phyloP scores from a whole-genome alignment of 148 eudicot species.

The Rhododendron ovatum region DNA sequence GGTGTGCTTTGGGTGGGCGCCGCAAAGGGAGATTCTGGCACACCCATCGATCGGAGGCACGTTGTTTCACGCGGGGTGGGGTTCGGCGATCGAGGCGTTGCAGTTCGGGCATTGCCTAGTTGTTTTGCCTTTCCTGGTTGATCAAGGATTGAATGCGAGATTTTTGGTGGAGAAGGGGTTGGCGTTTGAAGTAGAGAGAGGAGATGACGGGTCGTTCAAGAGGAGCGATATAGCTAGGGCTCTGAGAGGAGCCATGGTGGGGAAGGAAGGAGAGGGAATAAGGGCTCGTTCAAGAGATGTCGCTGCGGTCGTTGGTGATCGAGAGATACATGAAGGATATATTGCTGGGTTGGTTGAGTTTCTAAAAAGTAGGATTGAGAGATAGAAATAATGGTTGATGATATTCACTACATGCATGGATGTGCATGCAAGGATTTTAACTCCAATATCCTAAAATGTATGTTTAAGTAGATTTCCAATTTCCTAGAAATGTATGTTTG shows the following conservation, averaged over 20 bases:
- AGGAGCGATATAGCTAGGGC: slow-evolving; percentile 9
- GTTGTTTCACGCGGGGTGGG: slow-evolving; percentile 28
- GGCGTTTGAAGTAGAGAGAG: slow-evolving; percentile 28
- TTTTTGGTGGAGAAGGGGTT: slow-evolving; percentile 25
- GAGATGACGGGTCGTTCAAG: slow-evolving; percentile 10
- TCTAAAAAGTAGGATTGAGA: neutral
- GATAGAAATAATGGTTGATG: no score
- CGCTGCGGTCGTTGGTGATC: slow-evolving; percentile 6
- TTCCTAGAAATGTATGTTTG: no score
- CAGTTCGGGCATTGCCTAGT: slow-evolving; percentile 19
- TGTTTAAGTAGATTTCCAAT: no score
- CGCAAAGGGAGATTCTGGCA: slow-evolving; percentile 23
- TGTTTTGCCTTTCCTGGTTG: slow-evolving; percentile 14
- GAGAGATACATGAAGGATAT: slow-evolving; percentile 11
- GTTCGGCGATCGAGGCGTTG: slow-evolving; percentile 17
- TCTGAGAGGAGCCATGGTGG: slow-evolving; percentile 17
- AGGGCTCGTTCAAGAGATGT: slow-evolving; percentile 10
- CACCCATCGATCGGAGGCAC: slow-evolving; percentile 24
- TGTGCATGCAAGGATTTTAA: no score
- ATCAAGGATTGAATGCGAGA: slow-evolving; percentile 32
- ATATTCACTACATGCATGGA: no score
- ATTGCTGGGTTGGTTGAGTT: slow-evolving; percentile 9
- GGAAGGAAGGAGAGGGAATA: slow-evolving; percentile 2
- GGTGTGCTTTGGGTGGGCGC: slow-evolving; percentile 27
- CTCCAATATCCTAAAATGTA: no score